phyloP scores from a whole-genome alignment of 179 eudicot species.

The Corrigiola litoralis region DNA sequence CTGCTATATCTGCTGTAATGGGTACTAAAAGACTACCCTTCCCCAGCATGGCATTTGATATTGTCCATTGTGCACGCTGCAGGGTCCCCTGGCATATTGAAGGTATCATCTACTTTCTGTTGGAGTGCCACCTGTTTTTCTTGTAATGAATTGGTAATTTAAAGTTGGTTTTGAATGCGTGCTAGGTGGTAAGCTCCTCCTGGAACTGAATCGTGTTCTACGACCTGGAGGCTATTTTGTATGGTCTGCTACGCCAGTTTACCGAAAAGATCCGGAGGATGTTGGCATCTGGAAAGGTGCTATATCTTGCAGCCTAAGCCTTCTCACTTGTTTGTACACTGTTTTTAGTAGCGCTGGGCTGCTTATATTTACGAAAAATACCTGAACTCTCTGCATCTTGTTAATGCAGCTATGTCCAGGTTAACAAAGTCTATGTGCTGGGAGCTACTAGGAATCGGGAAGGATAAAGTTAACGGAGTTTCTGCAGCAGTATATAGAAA shows the following conservation, averaged over 20 bases:
- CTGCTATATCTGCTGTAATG: conserved; percentile 49
- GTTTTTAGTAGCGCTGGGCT: background rate
- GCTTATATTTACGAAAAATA: background rate
- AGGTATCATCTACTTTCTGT: conserved; percentile 21
- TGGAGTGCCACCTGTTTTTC: background rate
- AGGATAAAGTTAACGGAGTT: conserved; percentile 37
- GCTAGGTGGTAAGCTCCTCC: conserved; percentile 43
- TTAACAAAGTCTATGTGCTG: conserved; percentile 49
- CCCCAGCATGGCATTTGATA: conserved; percentile 41
- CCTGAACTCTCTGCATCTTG: background rate
- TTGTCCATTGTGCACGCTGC: conserved; percentile 50
- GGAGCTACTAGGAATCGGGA: conserved; percentile 45
- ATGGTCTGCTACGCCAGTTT: conserved; percentile 54
- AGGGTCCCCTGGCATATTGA: conserved; percentile 50
- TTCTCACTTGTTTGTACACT: background rate
- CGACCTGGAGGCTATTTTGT: conserved; percentile 49
- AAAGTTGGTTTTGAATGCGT: background rate
- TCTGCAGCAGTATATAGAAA: conserved; percentile 40
- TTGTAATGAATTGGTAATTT: background rate
- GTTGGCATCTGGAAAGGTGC: conserved; percentile 45
- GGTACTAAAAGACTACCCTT: conserved; percentile 43
- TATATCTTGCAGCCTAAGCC: background rate
- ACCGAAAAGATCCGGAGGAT: conserved; percentile 33
- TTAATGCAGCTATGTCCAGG: conserved; percentile 39
- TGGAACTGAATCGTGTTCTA: conserved; percentile 44